phyloP scores from a whole-genome alignment of 2,329 filamentous ascomycete species.

The Phialemoniopsis sp. region DNA sequence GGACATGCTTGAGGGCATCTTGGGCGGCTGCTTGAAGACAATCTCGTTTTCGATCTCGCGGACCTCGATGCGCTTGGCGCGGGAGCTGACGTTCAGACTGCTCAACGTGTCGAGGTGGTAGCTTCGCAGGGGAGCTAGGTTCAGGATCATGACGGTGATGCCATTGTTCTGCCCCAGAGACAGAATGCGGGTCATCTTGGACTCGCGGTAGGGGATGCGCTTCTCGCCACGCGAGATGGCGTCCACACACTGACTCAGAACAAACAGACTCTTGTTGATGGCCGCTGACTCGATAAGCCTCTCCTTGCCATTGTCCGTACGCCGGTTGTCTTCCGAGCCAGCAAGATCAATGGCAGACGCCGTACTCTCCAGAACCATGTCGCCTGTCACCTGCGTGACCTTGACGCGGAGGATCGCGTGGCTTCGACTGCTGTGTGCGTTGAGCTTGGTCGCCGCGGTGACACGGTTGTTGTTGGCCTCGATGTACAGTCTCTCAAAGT shows the following conservation, averaged over 20 bases:
- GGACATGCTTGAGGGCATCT: constrained; percentile 19
- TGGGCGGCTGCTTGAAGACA: constrained; percentile 70
- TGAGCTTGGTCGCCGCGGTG: constrained; percentile 87
- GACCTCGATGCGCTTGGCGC: constrained; percentile 94
- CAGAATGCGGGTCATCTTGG: constrained; percentile 94
- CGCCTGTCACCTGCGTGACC: constrained; percentile 69
- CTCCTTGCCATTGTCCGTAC: constrained; percentile 91
- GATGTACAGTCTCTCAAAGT: constrained; percentile 87
- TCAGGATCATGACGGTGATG: constrained; percentile 93
- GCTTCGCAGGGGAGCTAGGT: constrained; percentile 83
- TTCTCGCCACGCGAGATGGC: constrained; percentile 74
- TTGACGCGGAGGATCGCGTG: constrained; percentile 92
- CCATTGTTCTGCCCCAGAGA: constrained; percentile 93
- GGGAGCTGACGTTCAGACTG: constrained; percentile 90
- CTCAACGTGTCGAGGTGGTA: constrained; percentile 93
- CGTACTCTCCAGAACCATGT: constrained; percentile 70
- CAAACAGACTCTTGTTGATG: constrained; percentile 97
- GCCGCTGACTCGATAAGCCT: constrained; percentile 90
- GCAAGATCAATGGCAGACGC: constrained; percentile 93
- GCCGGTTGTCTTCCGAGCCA: constrained; percentile 90
- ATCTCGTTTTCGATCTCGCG: constrained; percentile 95
- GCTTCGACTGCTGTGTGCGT: constrained; percentile 83
- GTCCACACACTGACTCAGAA: constrained; percentile 91
- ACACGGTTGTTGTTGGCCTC: constrained; percentile 88
- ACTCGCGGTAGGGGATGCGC: constrained; percentile 88